Percentiles rank a stretch among this genome's conserved stretches.
Conservation (phyloP, 306 rosid genomes). For the Hippophae rhamnoides region DNA sequence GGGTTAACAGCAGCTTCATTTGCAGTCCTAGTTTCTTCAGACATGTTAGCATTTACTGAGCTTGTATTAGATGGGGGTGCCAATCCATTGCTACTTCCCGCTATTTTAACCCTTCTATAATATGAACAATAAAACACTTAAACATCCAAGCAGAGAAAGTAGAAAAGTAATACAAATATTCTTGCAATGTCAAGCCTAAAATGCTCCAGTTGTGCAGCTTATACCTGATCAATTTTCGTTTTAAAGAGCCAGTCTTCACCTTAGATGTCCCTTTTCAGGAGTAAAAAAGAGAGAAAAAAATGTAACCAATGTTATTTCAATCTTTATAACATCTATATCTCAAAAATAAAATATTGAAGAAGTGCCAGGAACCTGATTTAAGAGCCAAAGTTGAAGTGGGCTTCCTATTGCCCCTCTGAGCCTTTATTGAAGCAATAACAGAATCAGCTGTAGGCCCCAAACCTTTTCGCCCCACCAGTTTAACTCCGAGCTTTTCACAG, state of each 20-base stretch:
- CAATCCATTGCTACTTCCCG: conserved; percentile 36
- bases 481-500: conserved; percentile 79
- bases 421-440: conserved; percentile 76
- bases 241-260: conserved; percentile 52
- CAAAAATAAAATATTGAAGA: conserved; percentile 9
- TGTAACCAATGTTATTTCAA: conserved; percentile 8
- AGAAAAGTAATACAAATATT: background rate
- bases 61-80: conserved; percentile 30
- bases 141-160: background rate
- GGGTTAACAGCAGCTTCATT: conserved; percentile 39
- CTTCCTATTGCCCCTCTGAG: conserved; percentile 78
- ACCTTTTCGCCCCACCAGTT: conserved; percentile 89
- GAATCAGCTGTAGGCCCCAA: conserved; percentile 84
- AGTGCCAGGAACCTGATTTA: conserved; percentile 53
- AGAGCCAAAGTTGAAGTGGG: conserved; percentile 48
- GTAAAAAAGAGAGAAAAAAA: conserved; percentile 4
- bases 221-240: conserved; percentile 74
- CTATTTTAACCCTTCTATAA: conserved; percentile 77
- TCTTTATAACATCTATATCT: conserved; percentile 2
- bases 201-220: conserved; percentile 21
- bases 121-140: conserved; percentile 4
- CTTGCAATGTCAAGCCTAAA: background rate
- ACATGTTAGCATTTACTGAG: conserved; percentile 26
- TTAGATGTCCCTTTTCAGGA: conserved; percentile 49
- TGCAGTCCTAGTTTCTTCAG: conserved; percentile 35